Evolutionary conservation across 2,329 filamentous ascomycete species (phyloP), one percentile per base, ranked within the genome.

Genomic region (Diaporthe sp.): DNA sequence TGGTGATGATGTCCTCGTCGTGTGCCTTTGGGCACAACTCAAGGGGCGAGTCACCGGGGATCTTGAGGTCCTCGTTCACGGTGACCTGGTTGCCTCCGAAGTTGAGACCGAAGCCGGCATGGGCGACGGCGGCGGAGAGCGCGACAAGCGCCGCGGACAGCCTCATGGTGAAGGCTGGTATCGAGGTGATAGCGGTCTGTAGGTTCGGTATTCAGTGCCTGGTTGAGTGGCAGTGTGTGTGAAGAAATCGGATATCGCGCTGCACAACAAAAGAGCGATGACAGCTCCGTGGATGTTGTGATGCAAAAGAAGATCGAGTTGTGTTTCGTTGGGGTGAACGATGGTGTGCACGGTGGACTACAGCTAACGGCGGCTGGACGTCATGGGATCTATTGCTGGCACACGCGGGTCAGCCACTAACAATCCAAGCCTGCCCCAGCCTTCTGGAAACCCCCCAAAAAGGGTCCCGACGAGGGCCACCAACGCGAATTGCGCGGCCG

Each of bases 1-100:
- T 95, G 58, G 87, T 86, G 79, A 98, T 87, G 74, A 96, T 89
- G 83, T 98, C 92, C 70, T 91, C 84, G 67, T 85, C 84, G 75
- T 94, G 94, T 77, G 94, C 89, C 75, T 87, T 86, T 78, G 84
- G 81, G 83, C 97, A 99, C 86, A 94, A 94, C 81, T 92, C 87
- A 76, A 99, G 89, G 42, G 97, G 96, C 82, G 96, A 98, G 69
- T 96, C 88, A 83, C 97, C 96, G 1, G 94, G 93, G 22, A 98
- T 94, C 78, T 92, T 89, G 83, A 90, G 87, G 61, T 90, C 85
- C 37, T 87, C 87, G 75, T 87, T 87, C 72, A 86, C 84, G 75
- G 88, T 83, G 74, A 88, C 84, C 78, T 88, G 86, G 61, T 86
- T 85, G 76, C 83, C 80, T 79, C 87, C 86, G 77, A 89, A 89